These are phyloP conservation scores for Colletotrichum graminicola DNA, from an alignment of 2,329 filamentous ascomycete genomes.

Conservation along the genomic window DNA sequence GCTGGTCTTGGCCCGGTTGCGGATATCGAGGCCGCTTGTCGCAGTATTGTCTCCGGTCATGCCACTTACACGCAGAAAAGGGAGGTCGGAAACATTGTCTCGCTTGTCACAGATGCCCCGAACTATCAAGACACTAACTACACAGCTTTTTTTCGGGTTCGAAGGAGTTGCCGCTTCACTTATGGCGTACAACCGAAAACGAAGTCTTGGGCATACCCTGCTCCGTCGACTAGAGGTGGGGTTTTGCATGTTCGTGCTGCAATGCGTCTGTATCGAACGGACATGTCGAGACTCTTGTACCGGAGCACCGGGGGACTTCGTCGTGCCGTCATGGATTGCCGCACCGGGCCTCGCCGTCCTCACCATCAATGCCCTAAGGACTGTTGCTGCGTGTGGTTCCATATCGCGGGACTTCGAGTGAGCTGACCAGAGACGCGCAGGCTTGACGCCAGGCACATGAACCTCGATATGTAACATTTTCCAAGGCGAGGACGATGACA, in stretches of 20 bases:
- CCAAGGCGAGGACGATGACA: background rate
- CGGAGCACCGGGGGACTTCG: background rate
- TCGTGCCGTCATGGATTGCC: too few species aligned
- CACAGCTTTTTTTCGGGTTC: accelerated
- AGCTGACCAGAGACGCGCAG: background rate
- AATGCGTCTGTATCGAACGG: too few species aligned
- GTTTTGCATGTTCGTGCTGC: background rate
- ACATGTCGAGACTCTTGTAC: too few species aligned
- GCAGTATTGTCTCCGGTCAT: background rate
- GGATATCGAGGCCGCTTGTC: too few species aligned
- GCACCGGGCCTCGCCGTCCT: background rate
- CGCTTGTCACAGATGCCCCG: background rate
- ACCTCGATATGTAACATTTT: background rate
- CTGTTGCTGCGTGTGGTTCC: background rate
- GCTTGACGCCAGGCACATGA: background rate
- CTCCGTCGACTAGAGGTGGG: background rate
- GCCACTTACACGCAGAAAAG: background rate
- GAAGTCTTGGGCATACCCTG: background rate
- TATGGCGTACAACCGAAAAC: background rate
- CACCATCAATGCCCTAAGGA: background rate
- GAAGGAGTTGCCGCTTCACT: too few species aligned
- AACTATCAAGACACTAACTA: background rate
- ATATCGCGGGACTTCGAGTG: too few species aligned
- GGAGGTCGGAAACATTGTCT: background rate
- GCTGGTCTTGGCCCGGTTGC: too few species aligned